A percentile compares a stretch with the other conserved stretches of the same genome.
Evolutionary conservation across 768 basidiomycete genomes (phyloP).

Genomic region (Mrakia blollopis): DNA sequence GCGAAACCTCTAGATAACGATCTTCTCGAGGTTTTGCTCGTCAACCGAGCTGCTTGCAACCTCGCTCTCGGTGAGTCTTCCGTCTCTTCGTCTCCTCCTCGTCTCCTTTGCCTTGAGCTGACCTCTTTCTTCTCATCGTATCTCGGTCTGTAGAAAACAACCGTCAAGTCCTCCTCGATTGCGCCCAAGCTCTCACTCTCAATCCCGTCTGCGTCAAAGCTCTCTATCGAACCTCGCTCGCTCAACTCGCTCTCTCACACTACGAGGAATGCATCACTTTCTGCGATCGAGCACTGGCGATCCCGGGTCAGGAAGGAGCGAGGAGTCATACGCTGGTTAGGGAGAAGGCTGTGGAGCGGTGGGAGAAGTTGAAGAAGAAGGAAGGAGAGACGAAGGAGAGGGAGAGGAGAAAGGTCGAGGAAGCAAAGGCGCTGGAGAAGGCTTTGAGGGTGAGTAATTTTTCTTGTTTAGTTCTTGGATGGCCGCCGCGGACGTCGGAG

Average conservation of each 20-base stretch:
- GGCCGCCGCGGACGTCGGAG: not conserved
- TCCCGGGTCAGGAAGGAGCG: conserved; percentile 50
- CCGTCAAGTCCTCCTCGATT: conserved; percentile 78
- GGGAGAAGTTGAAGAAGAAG: conserved; percentile 38
- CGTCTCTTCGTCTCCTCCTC: not conserved
- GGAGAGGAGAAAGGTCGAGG: conserved; percentile 45
- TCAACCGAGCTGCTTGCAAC: conserved; percentile 91
- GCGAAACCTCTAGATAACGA: conserved; percentile 70
- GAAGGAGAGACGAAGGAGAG: conserved; percentile 35
- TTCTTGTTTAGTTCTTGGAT: not conserved
- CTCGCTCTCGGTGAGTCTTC: conserved; percentile 49
- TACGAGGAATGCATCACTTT: conserved; percentile 79
- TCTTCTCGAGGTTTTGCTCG: conserved; percentile 56
- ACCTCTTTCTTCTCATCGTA: not conserved
- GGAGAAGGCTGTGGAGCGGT: conserved; percentile 53
- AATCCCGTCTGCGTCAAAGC: conserved; percentile 72
- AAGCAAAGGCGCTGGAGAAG: conserved; percentile 52
- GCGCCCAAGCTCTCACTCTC: conserved; percentile 62
- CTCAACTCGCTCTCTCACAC: conserved; percentile 67
- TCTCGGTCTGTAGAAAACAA: conserved; percentile 66
- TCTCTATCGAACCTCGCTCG: conserved; percentile 74
- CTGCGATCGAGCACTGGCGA: conserved; percentile 61
- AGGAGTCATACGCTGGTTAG: conserved; percentile 32
- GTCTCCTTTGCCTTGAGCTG: not conserved
- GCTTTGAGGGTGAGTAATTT: conserved; percentile 60